Conservation (phyloP, 495 filamentous ascomycete species). For the Penicillium diatomitis region DNA sequence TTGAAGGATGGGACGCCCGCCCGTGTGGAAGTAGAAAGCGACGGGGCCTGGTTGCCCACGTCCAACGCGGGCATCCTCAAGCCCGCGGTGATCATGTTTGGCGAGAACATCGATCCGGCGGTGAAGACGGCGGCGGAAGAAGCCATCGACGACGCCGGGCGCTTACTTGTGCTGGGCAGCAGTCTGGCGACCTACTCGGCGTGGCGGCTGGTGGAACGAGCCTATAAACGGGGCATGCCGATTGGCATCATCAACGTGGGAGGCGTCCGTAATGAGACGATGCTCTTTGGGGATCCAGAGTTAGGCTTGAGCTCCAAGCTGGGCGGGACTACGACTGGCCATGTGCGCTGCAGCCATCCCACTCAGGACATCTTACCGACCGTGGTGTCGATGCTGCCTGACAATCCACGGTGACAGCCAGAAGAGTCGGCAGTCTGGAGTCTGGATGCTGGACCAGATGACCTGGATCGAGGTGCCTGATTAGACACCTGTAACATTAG, state of each 20-base stretch:
- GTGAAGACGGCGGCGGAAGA: slow-evolving; percentile 72
- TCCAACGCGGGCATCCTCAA: slow-evolving; percentile 79
- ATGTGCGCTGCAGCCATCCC: slow-evolving; percentile 33
- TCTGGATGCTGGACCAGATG: neutral
- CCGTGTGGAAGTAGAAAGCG: slow-evolving; percentile 60
- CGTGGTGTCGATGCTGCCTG: slow-evolving; percentile 24
- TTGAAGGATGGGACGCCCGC: slow-evolving; percentile 46
- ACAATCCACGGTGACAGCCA: slow-evolving; percentile 3
- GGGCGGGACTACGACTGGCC: slow-evolving; percentile 4
- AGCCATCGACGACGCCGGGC: slow-evolving; percentile 64
- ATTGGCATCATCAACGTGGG: slow-evolving; percentile 79
- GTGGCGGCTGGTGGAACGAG: slow-evolving; percentile 78
- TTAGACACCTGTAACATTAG: no score
- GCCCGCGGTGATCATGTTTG: slow-evolving; percentile 91
- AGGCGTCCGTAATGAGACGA: slow-evolving; percentile 69
- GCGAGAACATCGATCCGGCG: slow-evolving; percentile 62
- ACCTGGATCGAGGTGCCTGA: no score
- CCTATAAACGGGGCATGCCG: slow-evolving; percentile 71
- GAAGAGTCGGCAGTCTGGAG: neutral
- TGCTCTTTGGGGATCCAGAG: slow-evolving; percentile 48
- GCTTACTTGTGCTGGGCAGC: slow-evolving; percentile 73
- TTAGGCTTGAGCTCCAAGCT: neutral
- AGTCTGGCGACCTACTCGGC: slow-evolving; percentile 92
- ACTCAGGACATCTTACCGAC: slow-evolving; percentile 29
- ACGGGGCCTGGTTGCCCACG: slow-evolving; percentile 65